A percentile compares a stretch with the other conserved stretches of the same genome.
These are phyloP conservation scores for Camellia lanceoleosa DNA, from an alignment of 148 eudicot genomes.

Conservation along the genomic window DNA sequence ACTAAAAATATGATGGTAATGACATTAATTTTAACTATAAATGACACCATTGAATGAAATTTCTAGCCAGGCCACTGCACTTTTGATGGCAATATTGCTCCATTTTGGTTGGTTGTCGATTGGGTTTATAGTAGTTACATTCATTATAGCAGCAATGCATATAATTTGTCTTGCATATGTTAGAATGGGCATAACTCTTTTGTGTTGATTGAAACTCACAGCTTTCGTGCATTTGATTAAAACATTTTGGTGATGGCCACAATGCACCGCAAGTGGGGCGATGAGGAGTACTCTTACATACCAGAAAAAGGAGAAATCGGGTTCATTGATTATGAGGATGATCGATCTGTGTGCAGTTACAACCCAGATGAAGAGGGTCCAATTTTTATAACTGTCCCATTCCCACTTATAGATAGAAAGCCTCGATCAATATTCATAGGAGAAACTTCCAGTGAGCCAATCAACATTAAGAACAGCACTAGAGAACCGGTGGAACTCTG, in stretches of 20 bases:
- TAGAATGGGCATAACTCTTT: neutral
- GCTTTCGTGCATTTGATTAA: neutral
- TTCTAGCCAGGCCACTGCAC: too few species aligned
- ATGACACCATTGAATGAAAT: too few species aligned
- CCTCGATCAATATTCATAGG: constrained; percentile 63
- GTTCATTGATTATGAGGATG: constrained; percentile 63
- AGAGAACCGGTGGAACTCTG: constrained; percentile 56
- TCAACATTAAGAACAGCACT: constrained; percentile 64
- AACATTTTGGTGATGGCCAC: constrained; percentile 28
- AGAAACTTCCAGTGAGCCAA: constrained; percentile 43
- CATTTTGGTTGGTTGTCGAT: neutral
- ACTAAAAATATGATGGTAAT: too few species aligned
- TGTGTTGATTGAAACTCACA: neutral
- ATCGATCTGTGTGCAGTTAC: constrained; percentile 54
- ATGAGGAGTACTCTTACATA: constrained; percentile 62
- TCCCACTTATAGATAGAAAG: constrained; percentile 58
- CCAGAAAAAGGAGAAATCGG: constrained; percentile 82
- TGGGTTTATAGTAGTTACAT: neutral
- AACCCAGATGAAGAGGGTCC: constrained; percentile 61
- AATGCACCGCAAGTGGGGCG: constrained; percentile 27
- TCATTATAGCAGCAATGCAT: neutral
- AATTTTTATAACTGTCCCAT: constrained; percentile 65
- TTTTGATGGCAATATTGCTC: neutral
- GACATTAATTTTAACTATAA: too few species aligned
- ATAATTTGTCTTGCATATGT: neutral